Evolutionary conservation across 768 basidiomycete species (phyloP).

Genomic region (Suillus discolor): DNA sequence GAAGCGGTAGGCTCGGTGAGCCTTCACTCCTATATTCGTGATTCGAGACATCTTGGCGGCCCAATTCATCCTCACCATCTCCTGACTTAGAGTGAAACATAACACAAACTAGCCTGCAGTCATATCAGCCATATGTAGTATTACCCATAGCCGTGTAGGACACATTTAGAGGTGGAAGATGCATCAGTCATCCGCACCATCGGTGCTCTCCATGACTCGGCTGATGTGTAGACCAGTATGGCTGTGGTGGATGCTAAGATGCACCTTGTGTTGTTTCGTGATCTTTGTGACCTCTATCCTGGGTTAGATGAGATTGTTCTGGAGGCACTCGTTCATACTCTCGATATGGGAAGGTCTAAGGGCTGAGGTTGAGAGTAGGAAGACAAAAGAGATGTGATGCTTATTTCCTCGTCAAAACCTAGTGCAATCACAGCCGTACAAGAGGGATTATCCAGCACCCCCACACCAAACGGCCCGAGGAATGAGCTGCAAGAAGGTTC

Average conservation of each 20-base stretch:
- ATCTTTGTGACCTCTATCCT: slow-evolving; percentile 16
- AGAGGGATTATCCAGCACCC: no score
- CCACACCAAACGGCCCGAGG: no score
- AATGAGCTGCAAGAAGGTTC: no score
- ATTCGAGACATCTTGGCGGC: no score
- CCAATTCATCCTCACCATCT: no score
- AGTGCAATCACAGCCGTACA: no score
- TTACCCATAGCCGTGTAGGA: slow-evolving; percentile 63
- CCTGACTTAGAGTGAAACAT: no score
- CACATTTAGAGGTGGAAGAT: neutral
- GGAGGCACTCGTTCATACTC: neutral
- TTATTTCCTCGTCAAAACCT: no score
- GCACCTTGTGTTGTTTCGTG: slow-evolving; percentile 47
- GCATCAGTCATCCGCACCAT: slow-evolving; percentile 66
- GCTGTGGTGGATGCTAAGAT: slow-evolving; percentile 47
- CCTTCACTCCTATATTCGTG: no score
- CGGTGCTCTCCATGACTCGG: slow-evolving; percentile 55
- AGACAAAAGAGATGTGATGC: neutral
- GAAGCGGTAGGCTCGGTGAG: no score
- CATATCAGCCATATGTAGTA: slow-evolving; percentile 56
- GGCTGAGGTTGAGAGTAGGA: neutral
- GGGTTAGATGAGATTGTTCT: neutral
- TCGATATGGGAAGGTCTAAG: neutral
- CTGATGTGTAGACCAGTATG: slow-evolving; percentile 46
- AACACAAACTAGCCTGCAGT: slow-evolving; percentile 19